Base-by-base conservation (phyloP, 805 yeast genomes). In the Yarrowia yakushimensis region DNA sequence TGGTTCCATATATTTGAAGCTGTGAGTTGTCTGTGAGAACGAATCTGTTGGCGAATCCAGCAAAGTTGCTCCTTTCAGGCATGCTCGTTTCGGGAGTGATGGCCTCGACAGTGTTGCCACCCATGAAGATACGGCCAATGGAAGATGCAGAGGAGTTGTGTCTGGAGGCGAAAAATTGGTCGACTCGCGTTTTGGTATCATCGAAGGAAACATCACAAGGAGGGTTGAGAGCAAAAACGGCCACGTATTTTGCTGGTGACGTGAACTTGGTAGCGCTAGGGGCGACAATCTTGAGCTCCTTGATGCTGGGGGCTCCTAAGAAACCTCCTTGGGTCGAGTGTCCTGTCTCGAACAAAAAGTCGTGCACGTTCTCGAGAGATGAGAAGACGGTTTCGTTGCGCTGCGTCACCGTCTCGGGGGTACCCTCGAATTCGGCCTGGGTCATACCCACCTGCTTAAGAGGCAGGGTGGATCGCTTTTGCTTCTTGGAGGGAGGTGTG, bases 401-500 rank as follows among this genome's bases (percentile, higher is more conserved):
- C 13, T 52, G 43, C 2, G 43, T 36, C 23, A 52, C 43, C 1
- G 43, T 30, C 17, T 36, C 43, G 33, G 59, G 59, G 4, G 6
- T 23, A 13, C 59, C 59, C 33, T 52, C 59, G 9, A 12, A 25
- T 25, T 33, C 28, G 34, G 43, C 42, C 20, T 23, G 6, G 31
- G 59, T 52, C 42, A 52, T 52, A 31, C 59, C 59, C 59, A 52
- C 59, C 42, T 34, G 42, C 17, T 52, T 52, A 11, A 52, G 33
- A 3, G 43, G 43, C 42, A 52, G 4, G 8, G 42, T 34, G 13
- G 59, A 36, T 15, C 42, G 59, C 17, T 27, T 52, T 13, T 25
- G 42, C 13, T 45, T 45, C 36, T 45, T 45, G 36, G 36, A 17
- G 5, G 33, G 33, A 36, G 42, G 33, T 1, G 33, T 31, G 8